Evolutionary conservation across 768 basidiomycete species (phyloP).

Genomic region (Trametes elegans): DNA sequence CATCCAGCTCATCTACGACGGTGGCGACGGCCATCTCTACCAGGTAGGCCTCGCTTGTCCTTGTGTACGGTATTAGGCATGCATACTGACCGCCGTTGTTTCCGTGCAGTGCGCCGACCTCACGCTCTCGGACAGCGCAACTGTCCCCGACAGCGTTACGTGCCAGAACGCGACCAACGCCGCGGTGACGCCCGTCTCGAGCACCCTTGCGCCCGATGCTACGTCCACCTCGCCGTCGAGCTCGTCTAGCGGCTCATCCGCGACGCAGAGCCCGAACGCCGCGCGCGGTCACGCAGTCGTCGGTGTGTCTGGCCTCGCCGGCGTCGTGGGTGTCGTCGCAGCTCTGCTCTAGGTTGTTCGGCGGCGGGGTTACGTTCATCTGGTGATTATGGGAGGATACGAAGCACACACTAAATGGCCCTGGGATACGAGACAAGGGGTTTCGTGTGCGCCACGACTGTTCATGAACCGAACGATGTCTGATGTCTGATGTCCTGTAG

Average conservation of each 20-base stretch:
- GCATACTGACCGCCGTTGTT: background rate
- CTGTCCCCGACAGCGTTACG: slow-evolving; percentile 42
- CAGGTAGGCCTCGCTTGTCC: slow-evolving; percentile 45
- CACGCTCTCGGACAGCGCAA: slow-evolving; percentile 55
- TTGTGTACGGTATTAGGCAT: background rate
- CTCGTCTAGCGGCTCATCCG: slow-evolving; percentile 12
- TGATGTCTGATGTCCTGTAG: too few species aligned
- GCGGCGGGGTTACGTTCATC: background rate
- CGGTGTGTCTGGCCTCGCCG: slow-evolving; percentile 9
- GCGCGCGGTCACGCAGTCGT: slow-evolving; percentile 4
- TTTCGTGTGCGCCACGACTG: background rate
- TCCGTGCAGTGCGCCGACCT: slow-evolving; percentile 73
- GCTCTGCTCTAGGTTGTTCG: slow-evolving; percentile 12
- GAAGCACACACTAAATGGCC: too few species aligned
- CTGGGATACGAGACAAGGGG: too few species aligned
- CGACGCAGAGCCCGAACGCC: slow-evolving; percentile 11
- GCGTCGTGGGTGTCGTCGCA: slow-evolving; percentile 4
- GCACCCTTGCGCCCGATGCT: background rate
- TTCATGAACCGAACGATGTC: background rate
- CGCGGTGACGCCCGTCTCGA: slow-evolving; percentile 13
- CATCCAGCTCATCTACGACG: slow-evolving; percentile 62
- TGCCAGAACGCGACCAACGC: slow-evolving; percentile 35
- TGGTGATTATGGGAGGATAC: too few species aligned
- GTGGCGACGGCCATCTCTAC: slow-evolving; percentile 70
- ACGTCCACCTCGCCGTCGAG: slow-evolving; percentile 3